Evolutionary conservation across 1,139 yeast species (phyloP).

Genomic region (Hemisphaericaspora xylofermentans): DNA sequence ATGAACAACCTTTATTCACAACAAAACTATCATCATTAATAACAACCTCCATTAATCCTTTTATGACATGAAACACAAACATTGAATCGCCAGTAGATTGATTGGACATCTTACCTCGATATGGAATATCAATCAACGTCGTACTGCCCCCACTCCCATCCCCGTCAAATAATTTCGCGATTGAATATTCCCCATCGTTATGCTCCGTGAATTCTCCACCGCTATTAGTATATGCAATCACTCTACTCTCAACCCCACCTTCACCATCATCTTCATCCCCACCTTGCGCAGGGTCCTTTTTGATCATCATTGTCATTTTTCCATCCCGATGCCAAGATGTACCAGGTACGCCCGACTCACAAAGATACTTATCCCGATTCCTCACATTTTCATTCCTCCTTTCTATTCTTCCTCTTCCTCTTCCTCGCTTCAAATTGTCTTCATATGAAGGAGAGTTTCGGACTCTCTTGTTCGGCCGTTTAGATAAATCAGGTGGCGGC

Average conservation of each 20-base stretch:
- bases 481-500: constrained; percentile 46
- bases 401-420: background rate
- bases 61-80: constrained; percentile 71
- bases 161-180: constrained; percentile 68
- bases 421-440: constrained; percentile 5
- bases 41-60: constrained; percentile 70
- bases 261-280: constrained; percentile 43
- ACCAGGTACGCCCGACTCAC: constrained; percentile 44
- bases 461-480: constrained; percentile 61
- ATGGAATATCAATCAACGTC: constrained; percentile 54
- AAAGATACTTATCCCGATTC: constrained; percentile 1
- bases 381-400: background rate
- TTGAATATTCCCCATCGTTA: constrained; percentile 51
- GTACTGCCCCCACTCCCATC: constrained; percentile 63
- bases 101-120: constrained; percentile 58
- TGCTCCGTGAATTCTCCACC: constrained; percentile 61
- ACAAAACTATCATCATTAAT: constrained; percentile 56
- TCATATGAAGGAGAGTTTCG: constrained; percentile 75
- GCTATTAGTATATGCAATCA: too few relatives aligned
- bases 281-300: constrained; percentile 45
- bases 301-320: constrained; percentile 46
- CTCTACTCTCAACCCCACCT: too few relatives aligned
- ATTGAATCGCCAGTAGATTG: constrained; percentile 48
- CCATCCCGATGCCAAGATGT: constrained; percentile 59
- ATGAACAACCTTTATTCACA: constrained; percentile 72